Conservation (phyloP, 2,329 filamentous ascomycete genomes). For the Fragosphaeria purpurea region DNA sequence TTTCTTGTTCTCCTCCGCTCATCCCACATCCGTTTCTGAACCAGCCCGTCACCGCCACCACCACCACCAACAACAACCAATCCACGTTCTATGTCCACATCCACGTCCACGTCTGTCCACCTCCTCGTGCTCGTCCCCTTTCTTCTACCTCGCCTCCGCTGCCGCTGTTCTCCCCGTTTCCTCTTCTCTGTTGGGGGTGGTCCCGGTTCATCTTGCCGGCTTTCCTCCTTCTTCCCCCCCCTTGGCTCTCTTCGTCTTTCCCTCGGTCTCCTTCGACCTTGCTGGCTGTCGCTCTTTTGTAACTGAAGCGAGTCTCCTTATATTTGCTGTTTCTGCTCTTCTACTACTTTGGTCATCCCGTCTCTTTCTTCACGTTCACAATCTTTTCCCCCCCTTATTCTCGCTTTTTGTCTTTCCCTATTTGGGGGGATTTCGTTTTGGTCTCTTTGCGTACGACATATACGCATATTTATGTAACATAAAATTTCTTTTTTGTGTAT, state of each 20-base stretch:
- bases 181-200: background rate
- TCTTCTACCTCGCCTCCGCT: background rate
- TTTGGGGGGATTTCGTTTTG: background rate
- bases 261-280: too few relatives aligned
- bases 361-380: background rate
- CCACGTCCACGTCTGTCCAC: background rate
- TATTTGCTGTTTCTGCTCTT: too few relatives aligned
- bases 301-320: too few relatives aligned
- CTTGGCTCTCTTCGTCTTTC: too few relatives aligned
- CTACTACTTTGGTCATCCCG: too few relatives aligned
- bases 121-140: slow-evolving; percentile 1
- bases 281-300: too few relatives aligned
- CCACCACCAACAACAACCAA: too few relatives aligned
- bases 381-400: background rate
- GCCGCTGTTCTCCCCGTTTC: background rate
- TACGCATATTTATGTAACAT: background rate
- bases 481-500: background rate
- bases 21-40: background rate
- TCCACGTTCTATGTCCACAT: too few relatives aligned
- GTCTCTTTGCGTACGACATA: background rate
- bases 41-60: background rate
- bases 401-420: background rate
- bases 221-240: background rate
- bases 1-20: background rate
- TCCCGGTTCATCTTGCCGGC: background rate